Base-by-base conservation (phyloP, 306 rosid species). In the Citrullus mucosospermus region DNA sequence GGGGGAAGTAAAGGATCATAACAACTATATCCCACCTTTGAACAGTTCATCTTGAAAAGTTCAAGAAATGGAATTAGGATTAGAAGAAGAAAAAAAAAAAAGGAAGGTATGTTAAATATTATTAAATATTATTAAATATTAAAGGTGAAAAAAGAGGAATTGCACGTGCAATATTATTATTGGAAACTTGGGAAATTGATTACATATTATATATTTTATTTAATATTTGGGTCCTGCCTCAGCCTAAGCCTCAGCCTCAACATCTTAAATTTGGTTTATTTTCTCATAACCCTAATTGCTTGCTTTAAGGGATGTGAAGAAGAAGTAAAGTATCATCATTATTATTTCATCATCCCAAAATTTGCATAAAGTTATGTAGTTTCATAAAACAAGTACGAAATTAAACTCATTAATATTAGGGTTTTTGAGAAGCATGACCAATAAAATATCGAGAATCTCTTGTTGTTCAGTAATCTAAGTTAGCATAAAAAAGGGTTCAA, bases 141-240 rank as follows among this genome's bases (percentile, higher is more conserved):
- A 38, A 65, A 34, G 72, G 48, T 65, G 72, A 32, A 65, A 65
- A 65, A 65, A 65, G 72, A 65, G 72, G 72, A 36, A 65, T 7
- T 36, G 73, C 73, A 66, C 73, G 73, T 66, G 73, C 73, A 66
- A 34, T 44, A 22, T 11, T 70, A n/a, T 71, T 70, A 70, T 71
- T 48, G 22, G 22, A 71, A 71, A 71, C 39, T 71, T 70, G 34
- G 76, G 56, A 70, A 36, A 1, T 5, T 53, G 8, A 51, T 3
- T 51, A 48, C 13, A 53, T 18, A 51, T 16, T 13, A 50, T 43
- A 68, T 43, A 68, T n/a, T 41, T 68, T 41, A 39, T 5, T 68
- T 11, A 14, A 13, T 20, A 1, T 69, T 69, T 69, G 75, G 54
- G 34, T 68, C 55, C 75, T 43, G 18, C 55, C 28, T 25, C 28